Evolutionary conservation across 75 land plant species (phyloP), one percentile per base, ranked within the genome.

Genomic region (Sequoiadendron giganteum): DNA sequence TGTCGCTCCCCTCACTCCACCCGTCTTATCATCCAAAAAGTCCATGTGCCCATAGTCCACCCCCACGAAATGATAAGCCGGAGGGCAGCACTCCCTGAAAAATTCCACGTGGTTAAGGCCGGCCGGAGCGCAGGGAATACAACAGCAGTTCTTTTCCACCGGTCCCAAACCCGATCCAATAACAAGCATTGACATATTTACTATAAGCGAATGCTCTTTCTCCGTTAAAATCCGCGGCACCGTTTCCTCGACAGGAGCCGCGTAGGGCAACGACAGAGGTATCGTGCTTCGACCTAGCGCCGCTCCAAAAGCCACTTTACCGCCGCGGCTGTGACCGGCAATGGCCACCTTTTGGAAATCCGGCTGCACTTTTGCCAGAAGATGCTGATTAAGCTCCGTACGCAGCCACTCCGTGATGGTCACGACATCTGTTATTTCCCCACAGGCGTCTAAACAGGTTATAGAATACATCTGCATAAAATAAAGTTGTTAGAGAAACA

Each of bases 291-390:
- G 85, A 43, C 89, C 90, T 6, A 93, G 86, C 0, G 95, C 96
- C 8, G 95, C 88, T 0, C 93, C 94, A 73, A 98, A 96, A 15
- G 97, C 95, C 0, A 90, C 93, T 70, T 97, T 98, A 55, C 96
- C 55, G 10, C 99, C 99, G 10, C 99, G 94, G 88, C 99, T 98
- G 87, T 98, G 99, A 38, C 99, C 99, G 0, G 94, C 93, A 8
- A 98, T 61, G 2, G 91, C 95, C 3, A 95, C 87, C 58, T 91
- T 94, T 11, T 21, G 45, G 32, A 93, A 82, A 86, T 92, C 90
- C 13, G 96, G 93, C 1, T 47, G 65, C 2, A 93, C 93, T 15
- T 89, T 38, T 0, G 52, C 68, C 1, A 96, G 95, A 43, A 97
- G 89, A 3, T 87, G 16, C 55, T 52, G 15, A 52, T 96, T 1